A percentile compares a stretch with the other conserved stretches of the same genome.
Evolutionary conservation across 2,329 filamentous ascomycete species (phyloP).

Genomic region (Volutella citrinella): DNA sequence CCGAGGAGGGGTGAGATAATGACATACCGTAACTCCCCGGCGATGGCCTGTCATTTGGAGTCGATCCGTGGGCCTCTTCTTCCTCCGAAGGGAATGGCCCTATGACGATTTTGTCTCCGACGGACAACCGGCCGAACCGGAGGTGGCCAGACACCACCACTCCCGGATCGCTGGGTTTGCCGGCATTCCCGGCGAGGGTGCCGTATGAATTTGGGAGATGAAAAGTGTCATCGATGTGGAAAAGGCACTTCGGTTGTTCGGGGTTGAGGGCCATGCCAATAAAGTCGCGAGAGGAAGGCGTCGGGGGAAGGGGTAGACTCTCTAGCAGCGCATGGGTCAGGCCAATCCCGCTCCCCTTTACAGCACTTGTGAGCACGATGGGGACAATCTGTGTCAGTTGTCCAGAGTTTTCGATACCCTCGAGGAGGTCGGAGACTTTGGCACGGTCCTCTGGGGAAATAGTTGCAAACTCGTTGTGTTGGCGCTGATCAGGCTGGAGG

Average conservation of each 20-base stretch:
- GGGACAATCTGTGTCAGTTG: conserved; percentile 61
- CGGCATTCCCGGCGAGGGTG: conserved; percentile 15
- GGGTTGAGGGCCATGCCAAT: conserved; percentile 55
- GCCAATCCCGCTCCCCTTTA: conserved; percentile 79
- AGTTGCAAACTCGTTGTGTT: conserved; percentile 49
- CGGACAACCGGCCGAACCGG: conserved; percentile 70
- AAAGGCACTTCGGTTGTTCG: conserved; percentile 63
- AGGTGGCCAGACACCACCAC: conserved; percentile 84
- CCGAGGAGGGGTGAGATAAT: conserved; percentile 50
- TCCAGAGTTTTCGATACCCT: conserved; percentile 43
- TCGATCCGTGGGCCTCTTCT: conserved; percentile 37
- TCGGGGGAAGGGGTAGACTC: conserved; percentile 66
- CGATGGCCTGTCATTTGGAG: conserved; percentile 46
- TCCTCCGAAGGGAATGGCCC: conserved; percentile 71
- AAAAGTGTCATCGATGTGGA: conserved; percentile 91
- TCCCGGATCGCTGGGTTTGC: conserved; percentile 42
- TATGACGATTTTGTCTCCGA: conserved; percentile 75
- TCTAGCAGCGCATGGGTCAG: conserved; percentile 79
- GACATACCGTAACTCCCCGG: conserved; percentile 48
- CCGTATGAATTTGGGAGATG: conserved; percentile 63
- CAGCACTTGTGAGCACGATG: conserved; percentile 82
- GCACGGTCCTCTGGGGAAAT: conserved; percentile 55
- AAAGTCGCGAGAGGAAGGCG: conserved; percentile 51
- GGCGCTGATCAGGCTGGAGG: conserved; percentile 55
- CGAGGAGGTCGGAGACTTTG: conserved; percentile 56